Evolutionary conservation across 495 filamentous ascomycete genomes (phyloP).

Genomic region (Hyaloscypha variabilis): DNA sequence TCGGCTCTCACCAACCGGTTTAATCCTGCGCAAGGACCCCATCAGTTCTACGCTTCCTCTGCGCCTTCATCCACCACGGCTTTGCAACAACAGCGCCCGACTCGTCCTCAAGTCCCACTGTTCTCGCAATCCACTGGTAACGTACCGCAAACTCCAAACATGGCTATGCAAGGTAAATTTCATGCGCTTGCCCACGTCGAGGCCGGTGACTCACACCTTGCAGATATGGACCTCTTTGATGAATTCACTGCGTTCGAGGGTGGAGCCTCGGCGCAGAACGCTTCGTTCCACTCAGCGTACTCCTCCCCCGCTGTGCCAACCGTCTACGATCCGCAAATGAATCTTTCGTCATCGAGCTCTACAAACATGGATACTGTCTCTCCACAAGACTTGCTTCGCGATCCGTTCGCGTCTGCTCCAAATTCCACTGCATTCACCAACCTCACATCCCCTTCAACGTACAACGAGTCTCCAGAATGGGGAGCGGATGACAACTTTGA

Average conservation of each 20-base stretch:
- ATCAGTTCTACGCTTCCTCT: constrained; percentile 57
- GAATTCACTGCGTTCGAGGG: constrained; percentile 47
- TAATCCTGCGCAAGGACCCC: constrained; percentile 45
- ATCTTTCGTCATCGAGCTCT: constrained; percentile 40
- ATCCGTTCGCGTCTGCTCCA: constrained; percentile 70
- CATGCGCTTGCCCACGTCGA: constrained; percentile 31
- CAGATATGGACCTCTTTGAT: constrained; percentile 54
- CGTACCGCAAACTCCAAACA: constrained; percentile 42
- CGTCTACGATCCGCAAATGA: constrained; percentile 47
- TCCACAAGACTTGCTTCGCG: constrained; percentile 76
- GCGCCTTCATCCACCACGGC: constrained; percentile 48
- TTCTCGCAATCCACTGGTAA: constrained; percentile 52
- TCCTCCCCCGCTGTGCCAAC: constrained; percentile 53
- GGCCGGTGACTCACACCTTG: constrained; percentile 32
- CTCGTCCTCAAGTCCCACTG: constrained; percentile 54
- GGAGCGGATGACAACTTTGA: constrained; percentile 62
- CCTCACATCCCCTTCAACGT: constrained; percentile 78
- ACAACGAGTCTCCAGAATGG: constrained; percentile 72
- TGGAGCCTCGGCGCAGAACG: constrained; percentile 40
- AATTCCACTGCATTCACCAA: constrained; percentile 84
- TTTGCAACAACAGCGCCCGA: constrained; percentile 47
- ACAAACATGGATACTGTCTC: constrained; percentile 73
- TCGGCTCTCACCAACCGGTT: constrained; percentile 61
- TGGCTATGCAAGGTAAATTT: constrained; percentile 43
- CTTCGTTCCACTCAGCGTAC: constrained; percentile 31